phyloP scores from a whole-genome alignment of 352 stramenopile species.

The Salisapilia sapeloensis region DNA sequence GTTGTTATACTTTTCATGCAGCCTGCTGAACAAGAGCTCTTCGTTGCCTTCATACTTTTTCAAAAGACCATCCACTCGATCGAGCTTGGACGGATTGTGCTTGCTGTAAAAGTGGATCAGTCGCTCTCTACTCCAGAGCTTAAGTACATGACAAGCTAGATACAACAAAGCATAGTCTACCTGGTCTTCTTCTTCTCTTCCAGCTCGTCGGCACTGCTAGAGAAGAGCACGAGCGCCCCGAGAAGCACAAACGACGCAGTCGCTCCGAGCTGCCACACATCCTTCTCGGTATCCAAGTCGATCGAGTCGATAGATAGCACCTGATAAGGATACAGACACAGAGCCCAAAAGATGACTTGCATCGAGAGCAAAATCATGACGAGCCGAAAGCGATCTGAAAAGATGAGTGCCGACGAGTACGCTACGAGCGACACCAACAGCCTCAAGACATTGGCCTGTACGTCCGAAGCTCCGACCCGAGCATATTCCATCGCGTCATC shows the following conservation, averaged over 20 bases:
- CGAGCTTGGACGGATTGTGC: constrained; percentile 55
- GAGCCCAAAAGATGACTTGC: constrained; percentile 30
- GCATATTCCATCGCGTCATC: constrained; percentile 19
- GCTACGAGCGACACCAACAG: constrained; percentile 40
- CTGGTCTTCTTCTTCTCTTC: constrained; percentile 20
- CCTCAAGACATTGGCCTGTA: constrained; percentile 26
- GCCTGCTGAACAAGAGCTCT: constrained; percentile 49
- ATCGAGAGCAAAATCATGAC: constrained; percentile 21
- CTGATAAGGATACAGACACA: constrained; percentile 20
- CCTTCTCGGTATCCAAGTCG: constrained; percentile 23
- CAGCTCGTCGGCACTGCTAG: constrained; percentile 10
- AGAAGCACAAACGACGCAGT: constrained; percentile 26
- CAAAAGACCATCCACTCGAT: constrained; percentile 37
- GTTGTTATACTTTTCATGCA: constrained; percentile 70
- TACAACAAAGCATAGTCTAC: constrained; percentile 8
- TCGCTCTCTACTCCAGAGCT: constrained; percentile 10
- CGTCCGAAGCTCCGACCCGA: constrained; percentile 12
- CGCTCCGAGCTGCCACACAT: constrained; percentile 16
- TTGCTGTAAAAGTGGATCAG: constrained; percentile 52
- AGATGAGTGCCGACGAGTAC: constrained; percentile 18
- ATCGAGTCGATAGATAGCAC: constrained; percentile 8
- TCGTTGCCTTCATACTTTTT: constrained; percentile 65
- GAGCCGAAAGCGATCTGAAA: constrained; percentile 20
- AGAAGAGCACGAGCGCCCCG: constrained; percentile 29
- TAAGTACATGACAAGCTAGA: background rate